Evolutionary conservation across 202 grass and related monocot species (phyloP), one percentile per base, ranked within the genome.

Genomic region (Zoysia matrella): DNA sequence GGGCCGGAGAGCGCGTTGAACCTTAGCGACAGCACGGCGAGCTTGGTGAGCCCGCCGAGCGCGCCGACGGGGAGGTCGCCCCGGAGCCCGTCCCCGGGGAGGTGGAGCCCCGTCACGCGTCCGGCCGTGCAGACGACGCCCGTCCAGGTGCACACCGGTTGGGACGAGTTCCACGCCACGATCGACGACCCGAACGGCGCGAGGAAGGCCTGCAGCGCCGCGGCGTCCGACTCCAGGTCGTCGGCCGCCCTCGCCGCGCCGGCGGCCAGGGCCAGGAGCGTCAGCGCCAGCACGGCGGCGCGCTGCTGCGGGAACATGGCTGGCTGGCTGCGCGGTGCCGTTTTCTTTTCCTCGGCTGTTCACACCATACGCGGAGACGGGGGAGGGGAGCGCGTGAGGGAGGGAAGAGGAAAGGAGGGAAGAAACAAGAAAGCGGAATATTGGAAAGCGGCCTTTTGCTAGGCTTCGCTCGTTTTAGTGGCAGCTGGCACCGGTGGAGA

Each of bases 1-100:
- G 84, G 4, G 60, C 88, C 95, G 12, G 90, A 88, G 65, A 98
- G 90, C 68, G 60, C 60, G 82, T 98, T 98, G 78, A 83, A 89
- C 36, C 95, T 88, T 42, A 97, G 84, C 13, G 92, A 94, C n/a
- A 97, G 68, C 14, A 84, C 81, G 50, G 77, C 75, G 47, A 97
- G 95, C 73, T 30, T 91, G 7, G 80, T 86, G 71, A 97, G 88
- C 65, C 76, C 77, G 2, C 95, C 90, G 73, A 97, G 82, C 2
- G 75, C 82, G 73, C 72, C 80, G 4, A 5, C 60, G 10, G 92
- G 95, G 71, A 97, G 48, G 16, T 67, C 6, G 48, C 95, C 95
- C 2, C 74, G 80, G 71, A 97, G 95, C 3, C 90, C 79, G 8
- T 52, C 81, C 47, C 84, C 92, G 0, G 95, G 95, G 2, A 97